Evolutionary conservation across 2,329 filamentous ascomycete species (phyloP).

Genomic region (Cordyceps javanica): DNA sequence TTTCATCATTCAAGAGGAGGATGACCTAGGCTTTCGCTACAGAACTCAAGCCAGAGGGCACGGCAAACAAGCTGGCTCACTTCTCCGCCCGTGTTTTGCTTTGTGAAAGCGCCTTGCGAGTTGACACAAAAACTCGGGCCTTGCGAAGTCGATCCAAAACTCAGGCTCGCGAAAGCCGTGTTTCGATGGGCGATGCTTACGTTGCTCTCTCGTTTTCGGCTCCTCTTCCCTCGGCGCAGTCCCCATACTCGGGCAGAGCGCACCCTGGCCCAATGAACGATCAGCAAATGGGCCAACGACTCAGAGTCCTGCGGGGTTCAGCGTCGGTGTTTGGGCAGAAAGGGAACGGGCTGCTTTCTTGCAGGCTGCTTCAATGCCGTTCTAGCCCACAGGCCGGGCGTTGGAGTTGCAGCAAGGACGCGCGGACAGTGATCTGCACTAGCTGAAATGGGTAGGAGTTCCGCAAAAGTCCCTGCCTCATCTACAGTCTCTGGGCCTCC

Average conservation of each 20-base stretch:
- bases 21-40: no score
- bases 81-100: not conserved
- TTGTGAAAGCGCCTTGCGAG: no score
- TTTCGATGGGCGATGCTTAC: not conserved
- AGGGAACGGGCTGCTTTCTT: not conserved
- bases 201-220: not conserved
- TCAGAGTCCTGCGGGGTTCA: not conserved
- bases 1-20: not conserved
- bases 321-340: not conserved
- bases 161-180: slow-evolving; percentile 1
- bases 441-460: not conserved
- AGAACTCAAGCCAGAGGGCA: no score
- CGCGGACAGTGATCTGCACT: slow-evolving; percentile 10
- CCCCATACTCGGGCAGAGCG: no score
- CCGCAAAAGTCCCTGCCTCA: slow-evolving; percentile 7
- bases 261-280: not conserved
- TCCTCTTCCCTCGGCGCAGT: not conserved
- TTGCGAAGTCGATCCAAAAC: not conserved
- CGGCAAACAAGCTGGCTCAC: not conserved
- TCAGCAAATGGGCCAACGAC: not conserved
- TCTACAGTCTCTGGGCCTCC: not conserved
- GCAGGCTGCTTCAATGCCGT: not conserved
- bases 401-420: slow-evolving; percentile 5
- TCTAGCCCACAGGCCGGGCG: slow-evolving; percentile 3
- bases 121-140: not conserved